These are phyloP conservation scores for Kodamaea nitidulidarum DNA, from an alignment of 805 yeast genomes.

Conservation along the genomic window DNA sequence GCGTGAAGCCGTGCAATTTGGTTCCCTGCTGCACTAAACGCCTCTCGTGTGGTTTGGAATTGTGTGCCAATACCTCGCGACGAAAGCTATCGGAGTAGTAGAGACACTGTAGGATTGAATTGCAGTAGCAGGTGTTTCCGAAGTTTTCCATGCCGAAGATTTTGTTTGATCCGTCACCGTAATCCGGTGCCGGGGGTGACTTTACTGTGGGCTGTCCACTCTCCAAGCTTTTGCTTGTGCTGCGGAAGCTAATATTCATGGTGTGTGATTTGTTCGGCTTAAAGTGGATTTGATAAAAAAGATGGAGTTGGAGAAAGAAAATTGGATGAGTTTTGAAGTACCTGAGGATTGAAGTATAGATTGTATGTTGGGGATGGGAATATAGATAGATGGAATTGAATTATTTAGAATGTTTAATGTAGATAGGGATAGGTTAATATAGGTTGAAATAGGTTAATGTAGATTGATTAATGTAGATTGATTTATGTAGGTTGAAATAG, in stretches of 20 bases:
- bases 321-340: no score
- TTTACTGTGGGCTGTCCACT: neutral
- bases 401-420: no score
- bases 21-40: conserved; percentile 28
- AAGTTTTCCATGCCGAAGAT: conserved; percentile 80
- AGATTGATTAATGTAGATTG: no score
- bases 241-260: conserved; percentile 3
- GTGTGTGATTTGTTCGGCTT: neutral
- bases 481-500: no score
- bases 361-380: no score
- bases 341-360: no score
- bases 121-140: conserved; percentile 92
- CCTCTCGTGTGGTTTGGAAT: conserved; percentile 28
- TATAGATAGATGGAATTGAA: no score
- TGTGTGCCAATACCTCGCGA: conserved; percentile 37
- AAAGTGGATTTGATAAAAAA: neutral
- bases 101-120: conserved; percentile 85
- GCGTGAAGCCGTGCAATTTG: conserved; percentile 32
- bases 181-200: conserved; percentile 21
- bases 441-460: no score
- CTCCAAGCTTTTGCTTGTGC: neutral
- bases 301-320: no score
- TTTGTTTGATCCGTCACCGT: conserved; percentile 66
- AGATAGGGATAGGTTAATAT: no score
- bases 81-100: conserved; percentile 74